Conservation (phyloP, 345 rosid genomes). For the Acer yangbiense region DNA sequence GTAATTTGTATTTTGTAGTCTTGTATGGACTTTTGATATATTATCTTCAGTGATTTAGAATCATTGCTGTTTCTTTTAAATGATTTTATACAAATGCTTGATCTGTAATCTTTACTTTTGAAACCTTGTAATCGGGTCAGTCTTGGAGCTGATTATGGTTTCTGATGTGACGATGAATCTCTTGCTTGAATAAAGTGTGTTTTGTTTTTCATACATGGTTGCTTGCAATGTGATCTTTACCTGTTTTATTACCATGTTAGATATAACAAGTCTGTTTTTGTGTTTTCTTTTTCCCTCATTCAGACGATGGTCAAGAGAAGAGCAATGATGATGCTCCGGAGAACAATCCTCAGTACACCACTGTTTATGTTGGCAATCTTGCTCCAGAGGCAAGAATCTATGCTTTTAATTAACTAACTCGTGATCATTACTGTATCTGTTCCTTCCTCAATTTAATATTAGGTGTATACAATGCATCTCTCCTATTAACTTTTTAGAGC, state of each 20-base stretch:
- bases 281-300: constrained; percentile 9
- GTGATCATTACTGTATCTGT: neutral
- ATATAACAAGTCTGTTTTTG: neutral
- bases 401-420: neutral
- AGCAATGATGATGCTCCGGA: constrained; percentile 78
- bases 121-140: neutral
- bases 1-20: neutral
- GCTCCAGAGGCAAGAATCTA: constrained; percentile 55
- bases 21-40: constrained; percentile 7
- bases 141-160: neutral
- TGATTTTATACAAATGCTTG: neutral
- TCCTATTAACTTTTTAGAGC: neutral
- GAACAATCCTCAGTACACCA: constrained; percentile 60
- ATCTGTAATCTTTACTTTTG: neutral
- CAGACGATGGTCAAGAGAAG: constrained; percentile 88
- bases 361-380: constrained; percentile 74
- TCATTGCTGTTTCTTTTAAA: neutral
- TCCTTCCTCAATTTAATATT: neutral
- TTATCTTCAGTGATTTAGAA: neutral
- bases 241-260: neutral
- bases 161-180: neutral
- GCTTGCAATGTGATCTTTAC: neutral
- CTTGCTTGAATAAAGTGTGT: neutral
- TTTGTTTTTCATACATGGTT: neutral
- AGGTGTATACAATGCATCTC: neutral